Conservation (phyloP, 2,329 filamentous ascomycete genomes). For the Pyrenophora tritici-repentis region DNA sequence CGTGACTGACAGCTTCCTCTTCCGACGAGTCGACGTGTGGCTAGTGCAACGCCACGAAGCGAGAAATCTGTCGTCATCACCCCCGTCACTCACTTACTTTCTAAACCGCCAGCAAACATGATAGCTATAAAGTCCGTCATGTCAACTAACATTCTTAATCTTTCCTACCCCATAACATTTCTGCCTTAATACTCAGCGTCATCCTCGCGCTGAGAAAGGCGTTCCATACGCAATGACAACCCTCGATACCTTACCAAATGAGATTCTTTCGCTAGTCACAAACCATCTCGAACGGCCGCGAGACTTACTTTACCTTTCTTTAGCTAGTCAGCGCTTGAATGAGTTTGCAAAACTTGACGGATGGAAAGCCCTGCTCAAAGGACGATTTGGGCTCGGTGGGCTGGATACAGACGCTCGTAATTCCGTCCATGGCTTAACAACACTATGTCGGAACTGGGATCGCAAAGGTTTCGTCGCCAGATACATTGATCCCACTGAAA, state of each 20-base stretch:
- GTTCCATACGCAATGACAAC: conserved; percentile 21
- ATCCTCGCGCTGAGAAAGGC: not conserved
- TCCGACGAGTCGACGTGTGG: conserved; percentile 1
- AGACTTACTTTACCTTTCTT: conserved; percentile 33
- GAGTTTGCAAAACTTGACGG: conserved; percentile 38
- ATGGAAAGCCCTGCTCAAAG: conserved; percentile 42
- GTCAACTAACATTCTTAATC: not conserved
- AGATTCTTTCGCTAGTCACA: conserved; percentile 40
- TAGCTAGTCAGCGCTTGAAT: conserved; percentile 29
- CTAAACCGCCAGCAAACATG: conserved; percentile 9
- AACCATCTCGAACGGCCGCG: conserved; percentile 35
- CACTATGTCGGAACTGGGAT: conserved; percentile 62
- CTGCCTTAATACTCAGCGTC: not conserved
- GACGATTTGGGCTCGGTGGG: conserved; percentile 33
- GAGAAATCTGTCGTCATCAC: conserved; percentile 28
- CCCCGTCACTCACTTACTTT: conserved; percentile 15
- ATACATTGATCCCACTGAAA: conserved; percentile 53
- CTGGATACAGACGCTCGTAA: conserved; percentile 34
- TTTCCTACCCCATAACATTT: not conserved
- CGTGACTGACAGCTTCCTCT: not conserved
- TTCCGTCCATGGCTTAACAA: conserved; percentile 60
- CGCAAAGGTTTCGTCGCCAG: conserved; percentile 61
- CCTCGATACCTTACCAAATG: conserved; percentile 38
- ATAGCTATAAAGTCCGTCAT: conserved; percentile 1
- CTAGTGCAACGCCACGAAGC: conserved; percentile 16